Evolutionary conservation across 1,139 yeast genomes (phyloP).

Genomic region (Zygoascus hellenicus): DNA sequence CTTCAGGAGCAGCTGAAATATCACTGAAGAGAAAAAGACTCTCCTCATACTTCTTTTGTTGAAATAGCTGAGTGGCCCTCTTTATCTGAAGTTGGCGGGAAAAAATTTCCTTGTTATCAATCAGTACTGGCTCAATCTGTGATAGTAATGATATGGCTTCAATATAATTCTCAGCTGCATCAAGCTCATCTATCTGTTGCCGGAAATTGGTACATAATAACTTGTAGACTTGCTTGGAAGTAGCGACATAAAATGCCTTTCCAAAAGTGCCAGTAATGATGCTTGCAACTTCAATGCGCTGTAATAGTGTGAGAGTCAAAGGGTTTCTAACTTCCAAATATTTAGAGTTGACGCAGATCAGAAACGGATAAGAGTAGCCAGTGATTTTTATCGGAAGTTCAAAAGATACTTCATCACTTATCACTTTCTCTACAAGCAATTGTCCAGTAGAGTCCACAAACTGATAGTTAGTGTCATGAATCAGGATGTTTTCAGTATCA

Average conservation of each 20-base stretch:
- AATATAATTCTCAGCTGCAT: conserved; percentile 21
- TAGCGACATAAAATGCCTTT: conserved; percentile 24
- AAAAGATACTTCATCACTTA: conserved; percentile 20
- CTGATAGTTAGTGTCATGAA: conserved; percentile 24
- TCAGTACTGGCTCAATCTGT: conserved; percentile 33
- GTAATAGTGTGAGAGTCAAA: conserved; percentile 27
- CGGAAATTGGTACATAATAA: conserved; percentile 28
- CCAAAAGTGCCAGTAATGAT: conserved; percentile 20
- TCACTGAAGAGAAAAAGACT: conserved; percentile 46
- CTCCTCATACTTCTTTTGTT: conserved; percentile 31
- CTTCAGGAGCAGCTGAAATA: conserved; percentile 53
- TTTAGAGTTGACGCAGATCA: conserved; percentile 25
- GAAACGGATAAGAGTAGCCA: conserved; percentile 32
- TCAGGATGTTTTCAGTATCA: conserved; percentile 22
- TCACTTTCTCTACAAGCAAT: conserved; percentile 12
- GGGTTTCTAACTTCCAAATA: conserved; percentile 31
- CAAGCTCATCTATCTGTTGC: conserved; percentile 30
- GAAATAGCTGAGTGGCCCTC: conserved; percentile 38
- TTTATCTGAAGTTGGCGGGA: conserved; percentile 43
- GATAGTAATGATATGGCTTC: conserved; percentile 43
- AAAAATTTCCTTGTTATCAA: conserved; percentile 33
- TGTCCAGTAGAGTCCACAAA: conserved; percentile 22
- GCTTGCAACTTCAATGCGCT: conserved; percentile 23
- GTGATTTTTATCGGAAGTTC: conserved; percentile 25
- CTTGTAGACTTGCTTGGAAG: conserved; percentile 25